Base-by-base conservation (phyloP, 2,329 filamentous ascomycete genomes). In the Nigrograna mackinnonii region DNA sequence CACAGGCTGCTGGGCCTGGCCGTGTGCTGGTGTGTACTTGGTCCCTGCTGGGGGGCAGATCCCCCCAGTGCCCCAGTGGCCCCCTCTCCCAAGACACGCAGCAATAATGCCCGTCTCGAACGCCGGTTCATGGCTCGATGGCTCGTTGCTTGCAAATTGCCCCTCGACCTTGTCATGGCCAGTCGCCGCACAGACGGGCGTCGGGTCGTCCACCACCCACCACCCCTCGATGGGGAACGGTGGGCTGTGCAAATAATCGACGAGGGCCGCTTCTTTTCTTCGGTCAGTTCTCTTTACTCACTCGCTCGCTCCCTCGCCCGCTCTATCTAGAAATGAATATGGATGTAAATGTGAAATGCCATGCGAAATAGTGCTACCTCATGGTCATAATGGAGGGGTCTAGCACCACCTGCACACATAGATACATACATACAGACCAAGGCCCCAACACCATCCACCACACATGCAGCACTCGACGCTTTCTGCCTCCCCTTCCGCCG, bases 41-140 rank as follows among this genome's bases (percentile, higher is more conserved):
- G n/a, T n/a, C 9, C 24, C 24, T 28, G 9, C n/a, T 28, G 9
- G 9, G 9, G 24, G 9, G 9, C 24, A 28, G 9, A n/a, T 28
- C 24, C 16, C 31, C 11, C 34, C 34, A 9, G 9, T 11, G 12
- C 19, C 34, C 14, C 34, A 36, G 14, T 36, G 11, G 9, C 9
- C 22, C 18, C 11, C 19, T 14, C 19, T 26, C 43, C 41, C 31
- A 22, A 22, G 17, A 17, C 34, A 20, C 44, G n/a, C n/a, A n/a
- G n/a, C n/a, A n/a, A n/a, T n/a, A n/a, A n/a, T n/a, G n/a, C n/a
- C n/a, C n/a, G n/a, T n/a, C n/a, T n/a, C 40, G 47, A 53, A 50
- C 50, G 40, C 42, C 43, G 38, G 47, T 54, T 50, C 50, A 47
- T 41, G 44, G 41, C 35, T 35, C 30, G 32, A 26, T 32, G 37